These are phyloP conservation scores for Cyamopsis tetragonoloba DNA, from an alignment of 306 rosid species.

Conservation along the genomic window DNA sequence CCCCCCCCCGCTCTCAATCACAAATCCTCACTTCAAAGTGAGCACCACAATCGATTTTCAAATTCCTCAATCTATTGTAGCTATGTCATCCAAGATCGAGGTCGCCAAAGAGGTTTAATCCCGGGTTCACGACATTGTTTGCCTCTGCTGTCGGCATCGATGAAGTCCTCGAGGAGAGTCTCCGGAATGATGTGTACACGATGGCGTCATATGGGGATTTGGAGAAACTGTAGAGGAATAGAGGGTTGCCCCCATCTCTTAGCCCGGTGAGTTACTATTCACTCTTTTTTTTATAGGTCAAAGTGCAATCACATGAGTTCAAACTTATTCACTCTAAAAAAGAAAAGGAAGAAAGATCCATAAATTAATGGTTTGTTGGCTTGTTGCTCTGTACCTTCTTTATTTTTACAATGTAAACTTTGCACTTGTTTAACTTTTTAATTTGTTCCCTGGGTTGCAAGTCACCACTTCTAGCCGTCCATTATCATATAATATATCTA, in stretches of 20 bases:
- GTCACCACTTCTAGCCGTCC: too few relatives aligned
- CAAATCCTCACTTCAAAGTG: background rate
- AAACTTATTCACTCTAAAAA: too few relatives aligned
- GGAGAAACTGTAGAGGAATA: conserved; percentile 89
- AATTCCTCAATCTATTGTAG: background rate
- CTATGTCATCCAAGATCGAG: conserved; percentile 98
- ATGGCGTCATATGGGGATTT: conserved; percentile 97
- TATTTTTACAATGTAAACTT: too few relatives aligned
- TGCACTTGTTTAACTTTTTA: too few relatives aligned
- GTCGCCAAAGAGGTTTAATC: conserved; percentile 80
- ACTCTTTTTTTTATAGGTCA: too few relatives aligned
- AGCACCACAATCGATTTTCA: background rate
- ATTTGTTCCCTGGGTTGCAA: too few relatives aligned
- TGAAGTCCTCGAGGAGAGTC: conserved; percentile 47
- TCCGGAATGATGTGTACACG: conserved; percentile 83
- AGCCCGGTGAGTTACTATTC: conserved; percentile 87
- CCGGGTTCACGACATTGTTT: conserved; percentile 30
- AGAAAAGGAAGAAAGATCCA: too few relatives aligned
- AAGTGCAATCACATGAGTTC: too few relatives aligned
- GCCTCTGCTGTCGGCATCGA: conserved; percentile 6
- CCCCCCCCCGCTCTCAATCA: background rate
- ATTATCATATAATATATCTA: too few relatives aligned
- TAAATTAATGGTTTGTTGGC: too few relatives aligned
- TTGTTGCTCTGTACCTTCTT: too few relatives aligned
- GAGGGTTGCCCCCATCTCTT: conserved; percentile 88